Conservation (phyloP, 75 land plant genomes). For the Pinus tabuliformis region DNA sequence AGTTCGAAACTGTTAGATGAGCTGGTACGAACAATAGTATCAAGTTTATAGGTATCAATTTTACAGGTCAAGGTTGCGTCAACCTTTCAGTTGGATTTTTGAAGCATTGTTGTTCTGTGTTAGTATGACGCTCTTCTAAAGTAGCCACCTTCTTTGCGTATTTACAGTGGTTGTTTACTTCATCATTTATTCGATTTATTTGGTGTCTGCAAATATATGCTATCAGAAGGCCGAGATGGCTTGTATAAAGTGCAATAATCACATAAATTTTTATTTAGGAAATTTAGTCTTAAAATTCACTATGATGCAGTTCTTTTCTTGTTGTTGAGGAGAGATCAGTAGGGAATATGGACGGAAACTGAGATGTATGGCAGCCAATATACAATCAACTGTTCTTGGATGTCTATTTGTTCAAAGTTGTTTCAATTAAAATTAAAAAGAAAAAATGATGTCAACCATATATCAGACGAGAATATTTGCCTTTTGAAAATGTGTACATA, state of each 20-base stretch:
- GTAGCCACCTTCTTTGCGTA: not conserved
- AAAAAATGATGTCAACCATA: too few species aligned
- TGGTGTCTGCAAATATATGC: not conserved
- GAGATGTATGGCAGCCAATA: too few species aligned
- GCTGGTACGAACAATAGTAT: not conserved
- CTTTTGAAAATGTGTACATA: too few species aligned
- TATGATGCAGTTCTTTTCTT: not conserved
- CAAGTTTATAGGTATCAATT: not conserved
- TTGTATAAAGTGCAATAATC: not conserved
- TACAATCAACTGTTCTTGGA: too few species aligned
- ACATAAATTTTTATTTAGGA: not conserved
- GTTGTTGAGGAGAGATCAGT: too few species aligned
- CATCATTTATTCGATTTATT: not conserved
- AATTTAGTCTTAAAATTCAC: not conserved
- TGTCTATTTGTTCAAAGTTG: too few species aligned
- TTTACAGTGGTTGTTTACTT: not conserved
- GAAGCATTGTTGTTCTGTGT: not conserved
- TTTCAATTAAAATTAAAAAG: too few species aligned
- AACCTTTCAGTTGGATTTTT: not conserved
- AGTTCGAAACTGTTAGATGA: slow-evolving; percentile 23
- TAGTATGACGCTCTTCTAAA: not conserved
- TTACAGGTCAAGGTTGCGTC: not conserved
- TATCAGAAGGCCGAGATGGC: not conserved
- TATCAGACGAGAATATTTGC: too few species aligned
- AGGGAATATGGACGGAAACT: too few species aligned